Evolutionary conservation across 1,139 yeast genomes (phyloP).

Genomic region (Eremothecium cymbalariae): DNA sequence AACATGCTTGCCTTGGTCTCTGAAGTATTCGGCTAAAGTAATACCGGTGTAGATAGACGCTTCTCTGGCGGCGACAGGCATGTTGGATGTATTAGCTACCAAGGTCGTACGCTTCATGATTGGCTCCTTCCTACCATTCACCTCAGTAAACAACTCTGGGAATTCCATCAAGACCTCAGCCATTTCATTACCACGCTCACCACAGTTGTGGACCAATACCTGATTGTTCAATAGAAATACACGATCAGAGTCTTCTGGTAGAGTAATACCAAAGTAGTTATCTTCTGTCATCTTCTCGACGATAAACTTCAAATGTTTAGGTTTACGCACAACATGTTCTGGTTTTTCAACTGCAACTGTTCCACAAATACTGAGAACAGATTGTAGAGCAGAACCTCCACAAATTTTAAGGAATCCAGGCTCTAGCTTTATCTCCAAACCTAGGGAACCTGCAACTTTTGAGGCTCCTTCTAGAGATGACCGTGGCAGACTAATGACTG

Average conservation of each 20-base stretch:
- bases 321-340: slow-evolving; percentile 19
- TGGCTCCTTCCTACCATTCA: slow-evolving; percentile 91
- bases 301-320: slow-evolving; percentile 30
- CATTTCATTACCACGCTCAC: slow-evolving; percentile 98
- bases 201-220: slow-evolving; percentile 44
- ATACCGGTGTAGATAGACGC: slow-evolving; percentile 99
- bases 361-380: background rate
- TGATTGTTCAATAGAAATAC: slow-evolving; percentile 35
- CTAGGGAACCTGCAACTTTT: slow-evolving; percentile 36
- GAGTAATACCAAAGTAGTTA: slow-evolving; percentile 38
- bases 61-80: slow-evolving; percentile 99
- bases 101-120: slow-evolving; percentile 98
- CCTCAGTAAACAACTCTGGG: slow-evolving; percentile 92
- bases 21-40: slow-evolving; percentile 95
- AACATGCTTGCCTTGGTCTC: slow-evolving; percentile 99
- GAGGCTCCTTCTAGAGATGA: slow-evolving; percentile 30
- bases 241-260: slow-evolving; percentile 36
- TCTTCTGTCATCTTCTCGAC: slow-evolving; percentile 27
- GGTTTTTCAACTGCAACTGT: slow-evolving; percentile 6
- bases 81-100: slow-evolving; percentile 96
- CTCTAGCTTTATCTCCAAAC: slow-evolving; percentile 29
- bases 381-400: background rate
- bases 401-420: slow-evolving; percentile 8
- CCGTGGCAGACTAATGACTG: slow-evolving; percentile 22
- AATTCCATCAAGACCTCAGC: slow-evolving; percentile 99